A percentile compares a stretch with the other conserved stretches of the same genome.
phyloP scores from a whole-genome alignment of 2,329 filamentous ascomycete species.

The Cladorrhinum sp. region DNA sequence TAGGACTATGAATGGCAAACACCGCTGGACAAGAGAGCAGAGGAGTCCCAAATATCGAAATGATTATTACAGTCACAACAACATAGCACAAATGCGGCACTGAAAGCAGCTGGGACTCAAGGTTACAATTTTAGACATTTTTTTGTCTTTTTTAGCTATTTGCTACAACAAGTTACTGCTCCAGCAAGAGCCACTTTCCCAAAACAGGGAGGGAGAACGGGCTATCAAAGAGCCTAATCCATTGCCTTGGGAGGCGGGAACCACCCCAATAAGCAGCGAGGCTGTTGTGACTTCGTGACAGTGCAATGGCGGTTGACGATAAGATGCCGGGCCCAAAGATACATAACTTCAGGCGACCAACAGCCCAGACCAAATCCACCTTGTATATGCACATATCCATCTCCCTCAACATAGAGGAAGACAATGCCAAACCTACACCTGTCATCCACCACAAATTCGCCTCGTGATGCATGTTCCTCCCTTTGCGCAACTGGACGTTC shows the following conservation, averaged over 20 bases:
- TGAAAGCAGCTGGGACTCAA: not conserved
- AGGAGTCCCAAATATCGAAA: not conserved
- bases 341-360: not conserved
- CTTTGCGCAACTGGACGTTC: not conserved
- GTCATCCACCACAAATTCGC: not conserved
- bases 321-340: not conserved
- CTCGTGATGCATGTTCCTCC: not conserved
- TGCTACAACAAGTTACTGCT: conserved; percentile 2
- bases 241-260: conserved; percentile 1
- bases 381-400: not conserved
- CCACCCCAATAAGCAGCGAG: conserved; percentile 9
- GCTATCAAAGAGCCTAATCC: not conserved
- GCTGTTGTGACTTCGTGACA: not conserved
- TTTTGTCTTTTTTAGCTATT: conserved; percentile 1
- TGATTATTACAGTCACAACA: not conserved
- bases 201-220: not conserved
- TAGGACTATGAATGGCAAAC: not conserved
- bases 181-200: not conserved
- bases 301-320: not conserved
- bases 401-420: not conserved
- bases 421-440: not conserved
- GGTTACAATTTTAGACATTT: conserved; percentile 1
- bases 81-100: not conserved
- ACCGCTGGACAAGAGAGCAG: too few relatives aligned
- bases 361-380: not conserved